phyloP scores from a whole-genome alignment of 2,329 filamentous ascomycete genomes.

The Bipolaris zeicola region DNA sequence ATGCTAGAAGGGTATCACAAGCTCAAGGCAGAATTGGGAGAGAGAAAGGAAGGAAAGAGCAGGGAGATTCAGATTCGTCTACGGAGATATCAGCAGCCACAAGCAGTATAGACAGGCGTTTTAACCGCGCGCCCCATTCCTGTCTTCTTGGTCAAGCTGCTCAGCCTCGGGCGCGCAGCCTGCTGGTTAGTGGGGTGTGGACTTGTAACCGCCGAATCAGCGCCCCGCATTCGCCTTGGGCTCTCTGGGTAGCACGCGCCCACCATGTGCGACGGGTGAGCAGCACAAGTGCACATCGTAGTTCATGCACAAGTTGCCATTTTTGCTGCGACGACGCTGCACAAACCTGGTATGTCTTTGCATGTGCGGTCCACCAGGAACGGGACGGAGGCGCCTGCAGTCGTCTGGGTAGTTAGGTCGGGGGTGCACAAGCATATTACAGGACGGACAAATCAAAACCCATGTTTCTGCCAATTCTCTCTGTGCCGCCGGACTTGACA shows the following conservation, averaged over 20 bases:
- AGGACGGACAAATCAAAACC: too few species aligned
- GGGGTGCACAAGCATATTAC: too few species aligned
- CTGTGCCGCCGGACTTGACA: too few species aligned
- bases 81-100: conserved; percentile 28
- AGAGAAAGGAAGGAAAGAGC: not conserved
- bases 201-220: conserved; percentile 35
- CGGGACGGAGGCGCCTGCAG: conserved; percentile 25
- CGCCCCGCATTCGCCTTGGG: conserved; percentile 16
- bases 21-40: not conserved
- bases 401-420: not conserved
- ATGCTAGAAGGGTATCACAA: not conserved
- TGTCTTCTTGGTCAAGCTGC: conserved; percentile 31
- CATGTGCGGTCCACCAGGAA: not conserved
- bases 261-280: conserved; percentile 21
- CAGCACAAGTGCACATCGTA: conserved; percentile 1
- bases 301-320: conserved; percentile 4
- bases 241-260: conserved; percentile 13
- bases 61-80: conserved; percentile 13
- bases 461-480: not conserved
- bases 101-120: conserved; percentile 16
- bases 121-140: conserved; percentile 27
- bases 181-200: conserved; percentile 41
- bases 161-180: conserved; percentile 41
- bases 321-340: not conserved
- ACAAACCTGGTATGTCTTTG: conserved; percentile 2